phyloP scores from a whole-genome alignment of 257 asterid genomes.

The Solanum clarkiae region DNA sequence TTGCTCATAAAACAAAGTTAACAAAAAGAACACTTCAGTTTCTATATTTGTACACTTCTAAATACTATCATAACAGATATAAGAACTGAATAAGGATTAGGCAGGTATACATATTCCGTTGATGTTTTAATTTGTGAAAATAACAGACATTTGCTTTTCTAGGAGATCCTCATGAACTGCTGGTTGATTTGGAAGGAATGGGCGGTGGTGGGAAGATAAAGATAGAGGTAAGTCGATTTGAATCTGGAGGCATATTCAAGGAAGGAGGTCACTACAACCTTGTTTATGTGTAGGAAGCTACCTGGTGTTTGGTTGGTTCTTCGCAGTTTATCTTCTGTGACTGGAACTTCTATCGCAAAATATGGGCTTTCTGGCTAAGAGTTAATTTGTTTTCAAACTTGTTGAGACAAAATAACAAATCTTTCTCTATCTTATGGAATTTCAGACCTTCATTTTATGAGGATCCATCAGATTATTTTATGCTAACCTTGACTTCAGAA shows the following conservation, averaged over 20 bases:
- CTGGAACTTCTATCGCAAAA: neutral
- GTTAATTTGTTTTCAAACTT: neutral
- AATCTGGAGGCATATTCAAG: neutral
- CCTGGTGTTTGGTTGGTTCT: neutral
- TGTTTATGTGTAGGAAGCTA: neutral
- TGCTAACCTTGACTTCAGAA: neutral
- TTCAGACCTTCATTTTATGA: neutral
- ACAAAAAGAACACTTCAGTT: neutral
- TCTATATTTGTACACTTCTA: neutral
- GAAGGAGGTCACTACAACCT: neutral
- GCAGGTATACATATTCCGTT: neutral
- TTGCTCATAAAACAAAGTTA: neutral
- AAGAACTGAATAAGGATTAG: neutral
- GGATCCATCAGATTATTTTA: neutral
- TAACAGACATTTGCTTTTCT: conserved; percentile 17
- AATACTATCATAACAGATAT: neutral
- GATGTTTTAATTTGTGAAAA: neutral
- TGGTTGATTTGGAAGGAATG: conserved; percentile 94
- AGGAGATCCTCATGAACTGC: conserved; percentile 70
- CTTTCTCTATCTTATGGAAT: neutral
- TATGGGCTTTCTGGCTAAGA: neutral
- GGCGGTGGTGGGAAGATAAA: conserved; percentile 98
- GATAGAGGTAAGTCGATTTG: conserved; percentile 57
- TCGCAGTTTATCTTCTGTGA: neutral
- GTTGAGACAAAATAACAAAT: neutral